Percentiles rank a stretch among this genome's conserved stretches.
Conservation (phyloP, 495 filamentous ascomycete genomes). For the Aspergillus conjunctus region DNA sequence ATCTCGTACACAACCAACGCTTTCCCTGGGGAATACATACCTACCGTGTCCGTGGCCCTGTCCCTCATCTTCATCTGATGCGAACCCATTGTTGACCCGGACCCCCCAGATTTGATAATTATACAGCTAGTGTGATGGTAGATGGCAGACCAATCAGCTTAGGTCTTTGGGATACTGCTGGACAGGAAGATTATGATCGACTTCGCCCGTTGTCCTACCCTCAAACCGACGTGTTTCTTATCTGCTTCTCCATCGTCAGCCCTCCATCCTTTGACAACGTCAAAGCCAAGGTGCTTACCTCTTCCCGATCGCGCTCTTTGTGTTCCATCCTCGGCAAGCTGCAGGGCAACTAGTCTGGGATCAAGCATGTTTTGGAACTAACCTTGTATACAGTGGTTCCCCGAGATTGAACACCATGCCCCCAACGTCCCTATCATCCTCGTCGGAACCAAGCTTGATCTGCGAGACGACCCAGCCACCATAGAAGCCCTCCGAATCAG, state of each 20-base stretch:
- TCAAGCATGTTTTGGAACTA: conserved; percentile 3
- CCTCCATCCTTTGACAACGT: conserved; percentile 98
- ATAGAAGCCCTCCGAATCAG: conserved; percentile 74
- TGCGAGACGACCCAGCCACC: conserved; percentile 86
- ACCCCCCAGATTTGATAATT: conserved; percentile 86
- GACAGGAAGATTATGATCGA: conserved; percentile 97
- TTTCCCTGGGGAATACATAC: conserved; percentile 98
- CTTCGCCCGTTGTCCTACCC: conserved; percentile 95
- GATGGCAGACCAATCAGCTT: conserved; percentile 96
- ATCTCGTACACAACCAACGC: conserved; percentile 99
- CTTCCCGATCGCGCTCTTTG: not conserved
- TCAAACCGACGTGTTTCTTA: conserved; percentile 96
- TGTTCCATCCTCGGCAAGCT: not conserved
- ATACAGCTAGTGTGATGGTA: conserved; percentile 98
- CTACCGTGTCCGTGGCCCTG: conserved; percentile 79
- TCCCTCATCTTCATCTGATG: conserved; percentile 16
- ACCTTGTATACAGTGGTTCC: conserved; percentile 71
- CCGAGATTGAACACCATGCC: conserved; percentile 95
- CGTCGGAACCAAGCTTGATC: conserved; percentile 95
- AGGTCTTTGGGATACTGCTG: conserved; percentile 97
- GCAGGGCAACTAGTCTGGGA: not conserved
- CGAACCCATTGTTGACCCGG: conserved; percentile 21
- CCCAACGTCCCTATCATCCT: conserved; percentile 95
- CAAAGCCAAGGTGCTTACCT: conserved; percentile 75
- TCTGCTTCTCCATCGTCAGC: conserved; percentile 98